Percentiles rank a stretch among this genome's conserved stretches.
Evolutionary conservation across 129 eudicot species (phyloP).

Genomic region (Pittosporum tobira): DNA sequence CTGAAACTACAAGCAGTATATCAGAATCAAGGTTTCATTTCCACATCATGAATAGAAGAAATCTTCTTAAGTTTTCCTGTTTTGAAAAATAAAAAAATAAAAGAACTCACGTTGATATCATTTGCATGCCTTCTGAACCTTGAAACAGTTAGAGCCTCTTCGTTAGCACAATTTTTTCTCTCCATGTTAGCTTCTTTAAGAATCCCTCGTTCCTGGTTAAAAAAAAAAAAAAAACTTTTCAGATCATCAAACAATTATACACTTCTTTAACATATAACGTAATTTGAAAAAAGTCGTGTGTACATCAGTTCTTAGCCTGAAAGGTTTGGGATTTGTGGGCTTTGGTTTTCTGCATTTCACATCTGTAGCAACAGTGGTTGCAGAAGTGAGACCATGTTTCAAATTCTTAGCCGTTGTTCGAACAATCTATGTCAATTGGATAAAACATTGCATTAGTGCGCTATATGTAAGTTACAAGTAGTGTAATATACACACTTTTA

Average conservation of each 20-base stretch:
- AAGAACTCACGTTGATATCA: slow-evolving; percentile 33
- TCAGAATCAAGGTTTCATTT: slow-evolving; percentile 2
- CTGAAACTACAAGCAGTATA: slow-evolving; percentile 22
- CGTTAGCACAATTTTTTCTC: slow-evolving; percentile 38
- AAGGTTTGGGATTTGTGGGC: slow-evolving; percentile 73
- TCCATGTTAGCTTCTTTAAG: slow-evolving; percentile 77
- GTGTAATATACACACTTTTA: neutral
- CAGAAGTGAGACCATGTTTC: slow-evolving; percentile 23
- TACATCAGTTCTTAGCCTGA: slow-evolving; percentile 86
- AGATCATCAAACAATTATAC: neutral
- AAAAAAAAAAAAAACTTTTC: neutral
- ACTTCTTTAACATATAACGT: slow-evolving; percentile 1
- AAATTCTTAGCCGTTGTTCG: slow-evolving; percentile 22
- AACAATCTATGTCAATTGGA: slow-evolving; percentile 25
- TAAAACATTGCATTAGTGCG: neutral
- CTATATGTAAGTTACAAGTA: neutral
- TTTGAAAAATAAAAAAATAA: neutral
- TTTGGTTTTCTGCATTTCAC: slow-evolving; percentile 64
- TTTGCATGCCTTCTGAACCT: slow-evolving; percentile 22
- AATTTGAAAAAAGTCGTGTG: slow-evolving; percentile 12
- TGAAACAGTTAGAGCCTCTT: slow-evolving; percentile 23
- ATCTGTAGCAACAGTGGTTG: slow-evolving; percentile 19
- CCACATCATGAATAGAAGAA: neutral
- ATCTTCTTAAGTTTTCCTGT: neutral
- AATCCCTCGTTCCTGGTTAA: slow-evolving; percentile 94